Evolutionary conservation across 257 asterid species (phyloP).

Genomic region (Solanum chiquidenum): DNA sequence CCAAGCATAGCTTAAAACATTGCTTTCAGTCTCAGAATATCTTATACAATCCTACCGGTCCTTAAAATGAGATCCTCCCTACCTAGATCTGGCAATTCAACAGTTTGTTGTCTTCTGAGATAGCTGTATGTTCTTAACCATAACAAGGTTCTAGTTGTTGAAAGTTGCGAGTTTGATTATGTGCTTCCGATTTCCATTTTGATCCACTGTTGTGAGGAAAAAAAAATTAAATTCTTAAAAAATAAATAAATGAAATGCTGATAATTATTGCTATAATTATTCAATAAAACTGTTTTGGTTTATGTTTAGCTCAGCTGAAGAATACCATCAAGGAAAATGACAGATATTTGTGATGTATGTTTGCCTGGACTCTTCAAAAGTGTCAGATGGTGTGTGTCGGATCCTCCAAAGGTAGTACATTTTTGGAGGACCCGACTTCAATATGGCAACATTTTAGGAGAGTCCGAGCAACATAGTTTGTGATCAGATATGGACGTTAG

Average conservation of each 20-base stretch:
- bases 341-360: not conserved
- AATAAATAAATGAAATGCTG: not conserved
- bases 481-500: not conserved
- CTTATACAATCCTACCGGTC: not conserved
- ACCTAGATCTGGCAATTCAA: not conserved
- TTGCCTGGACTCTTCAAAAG: not conserved
- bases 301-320: not conserved
- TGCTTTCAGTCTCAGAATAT: not conserved
- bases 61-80: not conserved
- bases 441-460: not conserved
- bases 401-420: not conserved
- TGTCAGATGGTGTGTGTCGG: not conserved
- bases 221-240: not conserved
- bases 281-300: not conserved
- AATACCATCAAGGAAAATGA: not conserved
- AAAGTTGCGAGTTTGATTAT: not conserved
- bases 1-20: not conserved
- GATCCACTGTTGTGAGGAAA: not conserved
- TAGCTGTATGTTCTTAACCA: not conserved
- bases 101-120: not conserved
- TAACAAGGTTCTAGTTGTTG: not conserved
- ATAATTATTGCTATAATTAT: not conserved
- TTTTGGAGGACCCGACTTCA: not conserved
- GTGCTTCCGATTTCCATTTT: not conserved
- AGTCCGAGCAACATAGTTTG: not conserved